A percentile compares a stretch with the other conserved stretches of the same genome.
These are phyloP conservation scores for Lasiodiplodia citricola DNA, from an alignment of 2,329 filamentous ascomycete species.

Conservation along the genomic window DNA sequence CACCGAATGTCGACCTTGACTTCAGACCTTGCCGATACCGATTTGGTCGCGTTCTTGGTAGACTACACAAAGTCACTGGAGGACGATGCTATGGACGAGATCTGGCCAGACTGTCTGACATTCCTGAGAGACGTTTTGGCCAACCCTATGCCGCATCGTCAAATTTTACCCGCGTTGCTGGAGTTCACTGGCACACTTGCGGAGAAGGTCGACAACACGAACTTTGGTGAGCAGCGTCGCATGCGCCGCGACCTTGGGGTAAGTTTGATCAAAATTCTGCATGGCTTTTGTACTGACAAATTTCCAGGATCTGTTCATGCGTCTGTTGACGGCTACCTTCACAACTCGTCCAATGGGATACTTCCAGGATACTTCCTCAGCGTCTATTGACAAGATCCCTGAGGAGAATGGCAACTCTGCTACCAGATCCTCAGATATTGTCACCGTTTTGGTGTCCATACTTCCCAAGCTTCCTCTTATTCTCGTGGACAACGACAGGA, in stretches of 20 bases:
- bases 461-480: conserved; percentile 82
- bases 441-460: conserved; percentile 78
- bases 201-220: conserved; percentile 96
- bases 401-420: conserved; percentile 36
- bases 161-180: conserved; percentile 82
- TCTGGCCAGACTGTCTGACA: conserved; percentile 91
- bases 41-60: conserved; percentile 86
- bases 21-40: conserved; percentile 79
- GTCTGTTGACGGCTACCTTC: conserved; percentile 90
- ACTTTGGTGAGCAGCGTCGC: conserved; percentile 90
- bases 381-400: conserved; percentile 44
- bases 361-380: conserved; percentile 52
- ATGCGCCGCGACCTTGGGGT: conserved; percentile 91
- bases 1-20: conserved; percentile 86
- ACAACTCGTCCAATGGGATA: conserved; percentile 83
- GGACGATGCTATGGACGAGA: conserved; percentile 97
- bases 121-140: conserved; percentile 88
- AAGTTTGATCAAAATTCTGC: conserved; percentile 46
- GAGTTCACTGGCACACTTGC: conserved; percentile 90
- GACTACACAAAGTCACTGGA: conserved; percentile 90
- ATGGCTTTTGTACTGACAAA: conserved; percentile 31
- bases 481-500: conserved; percentile 82
- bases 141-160: conserved; percentile 93
- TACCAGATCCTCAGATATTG: conserved; percentile 62
- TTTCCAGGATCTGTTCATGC: conserved; percentile 79